These are phyloP conservation scores for Bacterosira constricta DNA, from an alignment of 108 stramenopile genomes.

Conservation along the genomic window DNA sequence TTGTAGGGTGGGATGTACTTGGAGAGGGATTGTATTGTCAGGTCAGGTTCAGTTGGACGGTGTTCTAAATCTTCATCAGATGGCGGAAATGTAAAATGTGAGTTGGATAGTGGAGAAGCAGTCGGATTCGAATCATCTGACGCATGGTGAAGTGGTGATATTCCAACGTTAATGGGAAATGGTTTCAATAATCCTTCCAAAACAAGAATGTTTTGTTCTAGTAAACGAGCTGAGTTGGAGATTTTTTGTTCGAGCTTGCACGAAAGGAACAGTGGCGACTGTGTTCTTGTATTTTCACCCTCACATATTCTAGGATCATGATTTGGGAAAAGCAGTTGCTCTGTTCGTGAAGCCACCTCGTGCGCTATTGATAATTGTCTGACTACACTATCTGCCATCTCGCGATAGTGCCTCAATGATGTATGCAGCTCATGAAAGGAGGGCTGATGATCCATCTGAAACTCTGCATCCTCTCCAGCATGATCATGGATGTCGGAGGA, in stretches of 20 bases:
- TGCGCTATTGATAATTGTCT: constrained; percentile 35
- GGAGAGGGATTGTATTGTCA: constrained; percentile 4
- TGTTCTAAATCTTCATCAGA: background rate
- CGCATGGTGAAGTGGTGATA: constrained; percentile 2
- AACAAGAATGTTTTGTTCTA: constrained; percentile 33
- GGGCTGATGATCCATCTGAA: too few relatives aligned
- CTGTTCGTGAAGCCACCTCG: constrained; percentile 43
- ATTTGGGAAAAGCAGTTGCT: constrained; percentile 22
- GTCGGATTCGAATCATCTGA: background rate
- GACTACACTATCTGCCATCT: constrained; percentile 31
- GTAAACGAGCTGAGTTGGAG: constrained; percentile 30
- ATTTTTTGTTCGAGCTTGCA: constrained; percentile 39
- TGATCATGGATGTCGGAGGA: too few relatives aligned
- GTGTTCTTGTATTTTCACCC: background rate
- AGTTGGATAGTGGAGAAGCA: background rate
- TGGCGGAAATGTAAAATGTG: constrained; percentile 3
- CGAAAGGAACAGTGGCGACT: constrained; percentile 21
- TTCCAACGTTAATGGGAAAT: constrained; percentile 26
- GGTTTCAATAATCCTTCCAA: constrained; percentile 38
- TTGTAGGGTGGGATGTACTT: constrained; percentile 42
- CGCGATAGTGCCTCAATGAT: constrained; percentile 35
- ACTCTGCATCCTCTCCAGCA: too few relatives aligned
- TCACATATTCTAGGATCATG: background rate
- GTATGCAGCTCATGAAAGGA: constrained; percentile 33
- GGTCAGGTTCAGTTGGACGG: background rate